Evolutionary conservation across 345 rosid genomes (phyloP).

Genomic region (Linum usitatissimum): DNA sequence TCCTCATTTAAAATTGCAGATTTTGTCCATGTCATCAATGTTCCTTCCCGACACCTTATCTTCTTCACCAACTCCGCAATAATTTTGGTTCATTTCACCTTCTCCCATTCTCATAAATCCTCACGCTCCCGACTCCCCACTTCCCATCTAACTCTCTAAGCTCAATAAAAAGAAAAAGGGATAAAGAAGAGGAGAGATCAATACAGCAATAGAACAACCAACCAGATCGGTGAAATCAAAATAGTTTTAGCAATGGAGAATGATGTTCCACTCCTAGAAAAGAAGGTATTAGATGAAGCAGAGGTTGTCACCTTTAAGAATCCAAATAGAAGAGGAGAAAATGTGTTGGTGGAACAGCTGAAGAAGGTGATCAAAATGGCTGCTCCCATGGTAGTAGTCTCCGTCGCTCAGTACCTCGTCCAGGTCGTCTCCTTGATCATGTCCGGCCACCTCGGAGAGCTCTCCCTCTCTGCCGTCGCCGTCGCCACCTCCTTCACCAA

Average conservation of each 20-base stretch:
- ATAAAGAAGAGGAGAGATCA: too few species aligned
- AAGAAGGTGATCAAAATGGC: conserved; percentile 19
- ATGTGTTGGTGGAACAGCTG: conserved; percentile 12
- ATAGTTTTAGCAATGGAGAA: not conserved
- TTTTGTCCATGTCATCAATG: too few species aligned
- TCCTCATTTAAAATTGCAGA: too few species aligned
- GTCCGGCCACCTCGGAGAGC: conserved; percentile 25
- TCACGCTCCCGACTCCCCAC: not conserved
- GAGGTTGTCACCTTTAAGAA: not conserved
- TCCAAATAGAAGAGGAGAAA: not conserved
- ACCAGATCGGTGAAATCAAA: not conserved
- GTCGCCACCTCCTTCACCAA: conserved; percentile 22
- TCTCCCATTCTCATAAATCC: not conserved
- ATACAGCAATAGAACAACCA: too few species aligned
- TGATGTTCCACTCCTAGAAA: not conserved
- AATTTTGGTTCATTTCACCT: too few species aligned
- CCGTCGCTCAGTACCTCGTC: conserved; percentile 11
- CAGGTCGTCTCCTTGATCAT: conserved; percentile 20
- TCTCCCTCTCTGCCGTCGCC: conserved; percentile 19
- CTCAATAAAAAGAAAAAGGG: not conserved
- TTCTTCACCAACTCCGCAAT: too few species aligned
- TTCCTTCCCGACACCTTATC: too few species aligned
- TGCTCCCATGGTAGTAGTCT: conserved; percentile 23
- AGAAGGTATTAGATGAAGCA: not conserved
- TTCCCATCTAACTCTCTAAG: not conserved